Percentiles rank a stretch among this genome's conserved stretches.
phyloP scores from a whole-genome alignment of 805 yeast genomes.

The Candida arabinofermentans region DNA sequence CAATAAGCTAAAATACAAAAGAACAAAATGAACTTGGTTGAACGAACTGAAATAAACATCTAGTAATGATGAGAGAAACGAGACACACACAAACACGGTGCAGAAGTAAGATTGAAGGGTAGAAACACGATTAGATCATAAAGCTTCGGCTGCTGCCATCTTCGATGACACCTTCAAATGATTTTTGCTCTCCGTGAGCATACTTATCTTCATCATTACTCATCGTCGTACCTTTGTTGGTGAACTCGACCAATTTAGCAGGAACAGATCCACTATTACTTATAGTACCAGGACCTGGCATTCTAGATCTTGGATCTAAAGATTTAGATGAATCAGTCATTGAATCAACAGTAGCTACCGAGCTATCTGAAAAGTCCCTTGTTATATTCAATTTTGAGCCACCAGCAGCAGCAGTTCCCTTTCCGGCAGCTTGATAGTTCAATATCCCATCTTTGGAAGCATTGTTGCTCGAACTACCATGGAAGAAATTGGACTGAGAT shows the following conservation, averaged over 20 bases:
- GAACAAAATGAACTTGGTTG: not conserved
- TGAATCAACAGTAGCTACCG: not conserved
- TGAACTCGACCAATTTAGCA: constrained; percentile 46
- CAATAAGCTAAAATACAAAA: too few relatives aligned
- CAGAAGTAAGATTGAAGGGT: too few relatives aligned
- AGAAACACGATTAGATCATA: constrained; percentile 7
- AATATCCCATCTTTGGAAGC: constrained; percentile 30
- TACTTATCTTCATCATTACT: constrained; percentile 38
- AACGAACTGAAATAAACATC: too few relatives aligned
- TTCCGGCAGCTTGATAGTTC: not conserved
- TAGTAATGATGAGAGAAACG: not conserved
- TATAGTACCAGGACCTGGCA: constrained; percentile 5
- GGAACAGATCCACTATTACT: constrained; percentile 9
- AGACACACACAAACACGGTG: too few relatives aligned
- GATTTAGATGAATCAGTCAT: constrained; percentile 1
- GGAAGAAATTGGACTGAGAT: constrained; percentile 28
- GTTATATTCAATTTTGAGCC: not conserved
- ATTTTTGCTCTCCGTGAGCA: constrained; percentile 18
- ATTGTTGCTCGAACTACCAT: constrained; percentile 31
- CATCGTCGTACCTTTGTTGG: constrained; percentile 33
- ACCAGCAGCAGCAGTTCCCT: not conserved
- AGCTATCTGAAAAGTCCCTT: constrained; percentile 10
- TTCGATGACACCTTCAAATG: constrained; percentile 21
- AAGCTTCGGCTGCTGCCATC: constrained; percentile 11
- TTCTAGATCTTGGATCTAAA: constrained; percentile 1